Percentiles rank a stretch among this genome's conserved stretches.
Evolutionary conservation across 306 rosid genomes (phyloP).

Genomic region (Quercus mongolica): DNA sequence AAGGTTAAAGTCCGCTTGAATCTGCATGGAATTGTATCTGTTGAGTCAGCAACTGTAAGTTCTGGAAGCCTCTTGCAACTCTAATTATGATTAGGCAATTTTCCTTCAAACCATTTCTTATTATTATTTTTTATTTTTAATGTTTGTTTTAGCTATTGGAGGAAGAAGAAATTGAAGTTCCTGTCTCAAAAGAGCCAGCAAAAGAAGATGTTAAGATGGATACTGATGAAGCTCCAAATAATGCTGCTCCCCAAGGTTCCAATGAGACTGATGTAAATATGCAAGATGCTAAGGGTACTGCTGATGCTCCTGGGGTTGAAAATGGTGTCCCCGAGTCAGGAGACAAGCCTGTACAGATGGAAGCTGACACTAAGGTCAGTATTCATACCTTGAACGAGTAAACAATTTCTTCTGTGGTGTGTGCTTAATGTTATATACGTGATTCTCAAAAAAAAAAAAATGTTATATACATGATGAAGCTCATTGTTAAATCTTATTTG

Average conservation of each 20-base stretch:
- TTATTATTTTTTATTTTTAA: not conserved
- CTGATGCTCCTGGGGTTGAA: constrained; percentile 51
- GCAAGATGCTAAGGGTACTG: constrained; percentile 75
- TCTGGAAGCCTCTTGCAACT: not conserved
- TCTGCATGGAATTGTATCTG: constrained; percentile 72
- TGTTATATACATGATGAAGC: not conserved
- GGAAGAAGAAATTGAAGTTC: constrained; percentile 83
- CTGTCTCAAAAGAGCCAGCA: constrained; percentile 56
- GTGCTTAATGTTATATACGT: too few relatives aligned
- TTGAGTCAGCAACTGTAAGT: constrained; percentile 82
- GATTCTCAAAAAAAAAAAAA: not conserved
- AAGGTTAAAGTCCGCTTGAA: constrained; percentile 80
- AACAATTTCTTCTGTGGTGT: not conserved
- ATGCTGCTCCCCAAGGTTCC: constrained; percentile 42
- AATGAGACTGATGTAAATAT: constrained; percentile 57
- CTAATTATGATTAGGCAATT: not conserved
- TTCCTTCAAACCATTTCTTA: not conserved
- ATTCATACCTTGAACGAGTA: not conserved
- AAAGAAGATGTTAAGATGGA: constrained; percentile 67
- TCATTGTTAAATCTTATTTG: not conserved
- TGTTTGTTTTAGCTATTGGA: constrained; percentile 60
- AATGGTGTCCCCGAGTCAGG: constrained; percentile 62
- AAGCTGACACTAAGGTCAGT: constrained; percentile 74
- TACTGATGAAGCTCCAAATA: constrained; percentile 63
- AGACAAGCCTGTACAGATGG: constrained; percentile 84